These are phyloP conservation scores for Globisporangium paddicum DNA, from an alignment of 352 stramenopile genomes.

Conservation along the genomic window DNA sequence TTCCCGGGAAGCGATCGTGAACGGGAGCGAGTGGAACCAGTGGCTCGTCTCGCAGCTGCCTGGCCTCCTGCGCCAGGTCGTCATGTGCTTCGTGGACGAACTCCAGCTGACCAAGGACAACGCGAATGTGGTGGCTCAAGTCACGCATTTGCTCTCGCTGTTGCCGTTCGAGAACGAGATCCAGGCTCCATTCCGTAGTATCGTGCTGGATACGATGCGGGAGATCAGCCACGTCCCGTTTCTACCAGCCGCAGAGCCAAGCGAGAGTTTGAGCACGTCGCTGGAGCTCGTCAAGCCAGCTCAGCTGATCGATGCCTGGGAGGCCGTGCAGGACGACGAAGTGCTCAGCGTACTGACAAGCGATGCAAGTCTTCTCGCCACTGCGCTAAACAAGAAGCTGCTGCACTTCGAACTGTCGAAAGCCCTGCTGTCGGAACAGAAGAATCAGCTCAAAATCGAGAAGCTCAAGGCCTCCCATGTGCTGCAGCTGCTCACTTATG, in stretches of 20 bases:
- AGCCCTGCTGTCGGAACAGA: conserved; percentile 36
- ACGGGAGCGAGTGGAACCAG: conserved; percentile 86
- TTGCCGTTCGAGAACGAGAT: conserved; percentile 69
- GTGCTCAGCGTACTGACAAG: conserved; percentile 6
- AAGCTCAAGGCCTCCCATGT: conserved; percentile 57
- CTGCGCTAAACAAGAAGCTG: conserved; percentile 45
- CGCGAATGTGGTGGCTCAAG: conserved; percentile 11
- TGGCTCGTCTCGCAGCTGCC: conserved; percentile 79
- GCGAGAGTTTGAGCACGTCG: neutral
- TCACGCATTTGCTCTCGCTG: conserved; percentile 39
- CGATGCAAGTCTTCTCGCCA: conserved; percentile 19
- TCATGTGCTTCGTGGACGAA: conserved; percentile 16
- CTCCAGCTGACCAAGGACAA: neutral
- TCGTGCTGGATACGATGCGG: conserved; percentile 59
- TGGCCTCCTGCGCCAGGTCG: conserved; percentile 29
- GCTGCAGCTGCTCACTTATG: conserved; percentile 43
- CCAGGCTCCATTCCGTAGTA: conserved; percentile 57
- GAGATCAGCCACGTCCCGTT: conserved; percentile 46
- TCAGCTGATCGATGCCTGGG: conserved; percentile 45
- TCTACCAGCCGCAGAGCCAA: conserved; percentile 19
- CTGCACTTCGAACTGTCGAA: conserved; percentile 39
- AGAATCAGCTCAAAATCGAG: conserved; percentile 60
- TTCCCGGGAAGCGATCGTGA: conserved; percentile 78
- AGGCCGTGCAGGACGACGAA: conserved; percentile 20
- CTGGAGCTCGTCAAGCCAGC: conserved; percentile 18